A percentile compares a stretch with the other conserved stretches of the same genome.
These are phyloP conservation scores for Camelina hispida DNA, from an alignment of 345 rosid genomes.

Conservation along the genomic window DNA sequence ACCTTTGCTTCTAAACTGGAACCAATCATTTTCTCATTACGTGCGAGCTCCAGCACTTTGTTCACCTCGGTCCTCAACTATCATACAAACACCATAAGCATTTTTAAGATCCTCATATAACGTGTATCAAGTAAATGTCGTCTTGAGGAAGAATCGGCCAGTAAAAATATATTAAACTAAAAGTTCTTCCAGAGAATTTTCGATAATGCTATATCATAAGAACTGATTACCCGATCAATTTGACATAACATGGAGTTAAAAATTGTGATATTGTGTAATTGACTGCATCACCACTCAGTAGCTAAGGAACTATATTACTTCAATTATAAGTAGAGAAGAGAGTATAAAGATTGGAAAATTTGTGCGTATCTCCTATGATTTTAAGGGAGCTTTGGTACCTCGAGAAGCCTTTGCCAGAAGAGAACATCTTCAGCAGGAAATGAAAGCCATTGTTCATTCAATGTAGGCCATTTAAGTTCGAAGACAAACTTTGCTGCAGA, in stretches of 20 bases:
- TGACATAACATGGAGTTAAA: constrained; percentile 11
- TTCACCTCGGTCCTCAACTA: constrained; percentile 98
- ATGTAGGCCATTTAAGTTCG: constrained; percentile 80
- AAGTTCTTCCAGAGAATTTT: not conserved
- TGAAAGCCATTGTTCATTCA: constrained; percentile 65
- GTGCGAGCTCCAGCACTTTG: constrained; percentile 88
- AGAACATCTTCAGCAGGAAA: constrained; percentile 68
- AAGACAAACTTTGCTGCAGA: constrained; percentile 74
- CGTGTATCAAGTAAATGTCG: not conserved
- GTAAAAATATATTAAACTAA: not conserved
- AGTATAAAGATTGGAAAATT: constrained; percentile 2
- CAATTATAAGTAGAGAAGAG: not conserved
- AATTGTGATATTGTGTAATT: not conserved
- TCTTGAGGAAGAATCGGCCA: not conserved
- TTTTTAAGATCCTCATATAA: constrained; percentile 11
- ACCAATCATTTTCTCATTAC: constrained; percentile 79
- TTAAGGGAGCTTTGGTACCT: constrained; percentile 51
- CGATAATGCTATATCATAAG: not conserved
- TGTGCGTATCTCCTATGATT: not conserved
- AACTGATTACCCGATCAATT: not conserved
- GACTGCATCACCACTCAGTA: not conserved
- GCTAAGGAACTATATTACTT: constrained; percentile 23
- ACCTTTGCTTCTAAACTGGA: constrained; percentile 96
- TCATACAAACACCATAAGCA: constrained; percentile 22
- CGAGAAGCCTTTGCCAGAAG: constrained; percentile 83